These are phyloP conservation scores for Cordyceps militaris DNA, from an alignment of 2,329 filamentous ascomycete species.

Conservation along the genomic window DNA sequence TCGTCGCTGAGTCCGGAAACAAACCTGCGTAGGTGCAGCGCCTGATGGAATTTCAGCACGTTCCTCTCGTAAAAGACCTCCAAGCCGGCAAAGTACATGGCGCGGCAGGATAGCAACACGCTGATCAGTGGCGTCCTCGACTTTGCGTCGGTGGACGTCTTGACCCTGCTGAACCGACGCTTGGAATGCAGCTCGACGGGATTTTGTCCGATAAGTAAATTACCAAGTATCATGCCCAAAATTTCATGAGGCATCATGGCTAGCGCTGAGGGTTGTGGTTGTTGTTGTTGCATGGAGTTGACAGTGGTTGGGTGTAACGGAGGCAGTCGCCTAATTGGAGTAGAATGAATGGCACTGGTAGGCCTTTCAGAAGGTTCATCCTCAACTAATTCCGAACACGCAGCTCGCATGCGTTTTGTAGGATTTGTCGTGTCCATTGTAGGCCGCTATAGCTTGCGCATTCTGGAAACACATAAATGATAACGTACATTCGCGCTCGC, in stretches of 20 bases:
- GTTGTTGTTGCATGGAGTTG: background rate
- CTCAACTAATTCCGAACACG: background rate
- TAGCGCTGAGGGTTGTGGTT: background rate
- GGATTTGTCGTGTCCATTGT: background rate
- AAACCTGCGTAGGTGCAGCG: conserved; percentile 3
- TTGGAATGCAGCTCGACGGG: background rate
- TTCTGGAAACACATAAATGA: background rate
- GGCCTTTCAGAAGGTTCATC: background rate
- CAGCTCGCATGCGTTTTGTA: background rate
- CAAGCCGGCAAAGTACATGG: conserved; percentile 10
- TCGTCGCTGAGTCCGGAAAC: background rate
- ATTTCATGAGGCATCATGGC: background rate
- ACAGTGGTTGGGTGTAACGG: background rate
- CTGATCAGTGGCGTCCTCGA: conserved; percentile 1
- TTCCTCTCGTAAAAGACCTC: conserved; percentile 1
- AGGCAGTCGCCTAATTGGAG: background rate
- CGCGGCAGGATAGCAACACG: conserved; percentile 5
- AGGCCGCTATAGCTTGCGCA: background rate
- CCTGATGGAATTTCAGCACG: background rate
- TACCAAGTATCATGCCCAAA: background rate
- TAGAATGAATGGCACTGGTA: background rate
- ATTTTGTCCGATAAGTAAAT: background rate
- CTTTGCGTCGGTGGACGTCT: background rate
- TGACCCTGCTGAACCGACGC: background rate
- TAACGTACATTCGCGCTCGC: background rate